Conservation (phyloP, 805 yeast genomes). For the Metschnikowia sp. region DNA sequence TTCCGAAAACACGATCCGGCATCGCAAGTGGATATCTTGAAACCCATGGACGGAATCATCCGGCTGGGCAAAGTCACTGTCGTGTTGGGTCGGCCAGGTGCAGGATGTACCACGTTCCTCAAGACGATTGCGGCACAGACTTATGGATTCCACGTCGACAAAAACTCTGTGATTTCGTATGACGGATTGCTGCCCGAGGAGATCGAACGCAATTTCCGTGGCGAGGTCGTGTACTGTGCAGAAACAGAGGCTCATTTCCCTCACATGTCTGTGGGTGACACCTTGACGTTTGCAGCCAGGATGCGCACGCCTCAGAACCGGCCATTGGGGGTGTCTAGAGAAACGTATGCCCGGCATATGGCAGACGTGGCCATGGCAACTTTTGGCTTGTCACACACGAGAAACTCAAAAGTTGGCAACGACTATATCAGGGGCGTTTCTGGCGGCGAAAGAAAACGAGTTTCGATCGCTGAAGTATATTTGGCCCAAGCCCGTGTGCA, state of each 20-base stretch:
- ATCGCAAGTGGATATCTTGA: constrained; percentile 46
- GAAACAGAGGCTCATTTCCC: constrained; percentile 69
- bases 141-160: constrained; percentile 51
- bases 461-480: constrained; percentile 62
- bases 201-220: constrained; percentile 51
- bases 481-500: constrained; percentile 44
- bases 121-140: constrained; percentile 63
- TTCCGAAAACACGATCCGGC: constrained; percentile 14
- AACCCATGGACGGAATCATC: constrained; percentile 63
- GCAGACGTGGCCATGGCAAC: constrained; percentile 42
- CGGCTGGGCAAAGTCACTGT: constrained; percentile 62
- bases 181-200: constrained; percentile 52
- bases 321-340: constrained; percentile 50
- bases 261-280: constrained; percentile 61
- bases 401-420: constrained; percentile 58
- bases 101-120: constrained; percentile 67
- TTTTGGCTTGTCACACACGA: constrained; percentile 51
- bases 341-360: constrained; percentile 43
- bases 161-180: constrained; percentile 45
- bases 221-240: constrained; percentile 67
- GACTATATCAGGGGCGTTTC: constrained; percentile 65
- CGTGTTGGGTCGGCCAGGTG: constrained; percentile 76
- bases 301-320: constrained; percentile 61
- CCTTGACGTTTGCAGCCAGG: constrained; percentile 56
- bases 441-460: constrained; percentile 71